Base-by-base conservation (phyloP, 2,329 filamentous ascomycete genomes). In the Penicillium italicum region DNA sequence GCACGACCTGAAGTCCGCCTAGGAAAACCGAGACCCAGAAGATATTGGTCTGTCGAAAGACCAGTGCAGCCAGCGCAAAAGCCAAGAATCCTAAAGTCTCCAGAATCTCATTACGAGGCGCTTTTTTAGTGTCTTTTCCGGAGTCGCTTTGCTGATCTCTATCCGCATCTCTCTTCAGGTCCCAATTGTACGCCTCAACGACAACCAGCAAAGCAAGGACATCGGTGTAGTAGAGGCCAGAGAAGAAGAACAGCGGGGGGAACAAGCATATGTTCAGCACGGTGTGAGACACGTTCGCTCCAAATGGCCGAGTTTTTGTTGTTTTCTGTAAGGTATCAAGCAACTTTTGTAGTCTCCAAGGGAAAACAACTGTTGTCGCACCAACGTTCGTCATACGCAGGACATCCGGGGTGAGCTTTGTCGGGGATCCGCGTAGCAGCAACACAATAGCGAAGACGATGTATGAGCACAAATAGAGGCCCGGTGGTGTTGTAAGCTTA, bases 401-500 rank as follows among this genome's bases (percentile, higher is more conserved):
- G 53, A 68, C 66, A 53, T 67, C 62, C 37, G 72, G 64, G 42
- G 64, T 66, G 42, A 75, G 64, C 45, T 72, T 62, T 22, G 61
- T 68, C 42, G 72, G 72, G 55, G 66, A 65, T 28, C 55, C 63
- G 51, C 62, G 65, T 48, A 69, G 57, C 30, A 63, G 45, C 38
- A 66, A 53, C 7, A 62, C 54, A 11, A 53, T 49, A 12, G 67
- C 63, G 53, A 69, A 68, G 22, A 66, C 53, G 28, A 73, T 79
- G 71, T 79, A 91, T 77, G 74, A 73, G 62, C 62, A 70, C 44
- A 78, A 79, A 67, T 80, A 91, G 78, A 99, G 77, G 33, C 92
- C 94, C 0, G 94, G 93, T 0, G 94, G 94, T 1, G 94, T 99
- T 0, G 94, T 99, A 69, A 99, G 94, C 72, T 97, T 99, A 57